A percentile compares a stretch with the other conserved stretches of the same genome.
Conservation (phyloP, 768 basidiomycete genomes). For the Collybia sp. region DNA sequence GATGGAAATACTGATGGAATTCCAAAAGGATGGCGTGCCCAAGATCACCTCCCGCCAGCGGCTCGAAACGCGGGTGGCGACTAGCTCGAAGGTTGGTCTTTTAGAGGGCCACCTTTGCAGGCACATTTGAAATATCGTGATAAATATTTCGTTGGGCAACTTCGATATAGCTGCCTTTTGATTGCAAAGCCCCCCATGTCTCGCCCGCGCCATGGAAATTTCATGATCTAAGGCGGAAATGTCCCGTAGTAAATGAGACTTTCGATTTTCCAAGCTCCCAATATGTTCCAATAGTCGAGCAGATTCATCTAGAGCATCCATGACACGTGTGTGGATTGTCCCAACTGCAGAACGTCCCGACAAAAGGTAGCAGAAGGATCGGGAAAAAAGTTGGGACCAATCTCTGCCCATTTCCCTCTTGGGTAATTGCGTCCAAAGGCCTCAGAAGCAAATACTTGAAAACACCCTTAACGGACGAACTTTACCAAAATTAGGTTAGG, state of each 20-base stretch:
- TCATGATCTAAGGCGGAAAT: conserved; percentile 26
- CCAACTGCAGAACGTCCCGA: no score
- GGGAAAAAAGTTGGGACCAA: no score
- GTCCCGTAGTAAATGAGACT: conserved; percentile 26
- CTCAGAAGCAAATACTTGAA: no score
- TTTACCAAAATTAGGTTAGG: no score
- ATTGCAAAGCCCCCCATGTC: conserved; percentile 29
- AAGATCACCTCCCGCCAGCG: conserved; percentile 38
- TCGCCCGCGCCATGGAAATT: conserved; percentile 23
- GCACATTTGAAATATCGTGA: conserved; percentile 31
- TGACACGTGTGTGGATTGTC: no score
- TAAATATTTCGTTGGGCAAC: conserved; percentile 37
- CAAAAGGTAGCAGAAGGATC: no score
- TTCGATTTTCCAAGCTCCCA: conserved; percentile 19
- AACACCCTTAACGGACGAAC: no score
- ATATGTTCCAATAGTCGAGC: conserved; percentile 12
- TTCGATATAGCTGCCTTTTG: conserved; percentile 24
- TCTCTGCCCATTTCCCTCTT: no score
- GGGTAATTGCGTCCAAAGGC: no score
- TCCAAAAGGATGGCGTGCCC: conserved; percentile 41
- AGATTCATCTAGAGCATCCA: no score
- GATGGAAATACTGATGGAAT: conserved; percentile 18
- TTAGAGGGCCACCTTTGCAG: conserved; percentile 12
- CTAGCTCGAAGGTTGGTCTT: conserved; percentile 25
- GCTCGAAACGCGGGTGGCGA: conserved; percentile 39